These are phyloP conservation scores for Candida odintsovae DNA, from an alignment of 805 yeast genomes.

Conservation along the genomic window DNA sequence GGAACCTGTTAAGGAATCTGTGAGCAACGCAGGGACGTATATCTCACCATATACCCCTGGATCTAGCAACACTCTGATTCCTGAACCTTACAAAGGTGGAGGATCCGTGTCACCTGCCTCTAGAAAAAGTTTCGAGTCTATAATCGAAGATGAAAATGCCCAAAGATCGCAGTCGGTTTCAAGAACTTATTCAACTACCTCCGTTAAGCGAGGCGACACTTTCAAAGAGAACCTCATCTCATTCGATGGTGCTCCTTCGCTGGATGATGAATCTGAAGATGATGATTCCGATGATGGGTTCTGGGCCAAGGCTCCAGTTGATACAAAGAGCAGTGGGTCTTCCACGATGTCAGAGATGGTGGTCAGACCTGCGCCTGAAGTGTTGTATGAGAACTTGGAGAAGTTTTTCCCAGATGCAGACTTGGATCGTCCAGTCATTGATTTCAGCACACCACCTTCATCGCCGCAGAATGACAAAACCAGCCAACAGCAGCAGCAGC, in stretches of 20 bases:
- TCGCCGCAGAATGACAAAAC: slow-evolving; percentile 34
- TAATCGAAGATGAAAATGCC: neutral
- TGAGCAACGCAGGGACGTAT: slow-evolving; percentile 20
- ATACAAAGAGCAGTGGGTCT: slow-evolving; percentile 17
- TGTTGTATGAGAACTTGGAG: slow-evolving; percentile 86
- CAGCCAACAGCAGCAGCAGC: neutral
- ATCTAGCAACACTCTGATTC: slow-evolving; percentile 35
- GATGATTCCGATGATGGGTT: slow-evolving; percentile 51
- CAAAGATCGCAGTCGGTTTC: neutral
- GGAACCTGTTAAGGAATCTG: slow-evolving; percentile 20
- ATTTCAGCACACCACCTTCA: slow-evolving; percentile 55
- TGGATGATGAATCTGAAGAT: slow-evolving; percentile 30
- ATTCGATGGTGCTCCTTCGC: slow-evolving; percentile 68
- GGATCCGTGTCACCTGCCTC: slow-evolving; percentile 19
- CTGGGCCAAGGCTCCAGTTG: slow-evolving; percentile 47
- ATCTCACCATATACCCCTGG: slow-evolving; percentile 38
- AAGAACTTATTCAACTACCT: neutral
- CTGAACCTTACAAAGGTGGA: slow-evolving; percentile 33
- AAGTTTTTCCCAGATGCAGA: slow-evolving; percentile 89
- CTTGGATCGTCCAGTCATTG: slow-evolving; percentile 86
- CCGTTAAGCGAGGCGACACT: slow-evolving; percentile 33
- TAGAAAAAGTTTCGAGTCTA: slow-evolving; percentile 14
- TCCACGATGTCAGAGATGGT: slow-evolving; percentile 44
- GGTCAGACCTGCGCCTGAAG: slow-evolving; percentile 93
- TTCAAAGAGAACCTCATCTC: slow-evolving; percentile 68